Evolutionary conservation across 2,329 filamentous ascomycete species (phyloP).

Genomic region (Botrytis deweyae): DNA sequence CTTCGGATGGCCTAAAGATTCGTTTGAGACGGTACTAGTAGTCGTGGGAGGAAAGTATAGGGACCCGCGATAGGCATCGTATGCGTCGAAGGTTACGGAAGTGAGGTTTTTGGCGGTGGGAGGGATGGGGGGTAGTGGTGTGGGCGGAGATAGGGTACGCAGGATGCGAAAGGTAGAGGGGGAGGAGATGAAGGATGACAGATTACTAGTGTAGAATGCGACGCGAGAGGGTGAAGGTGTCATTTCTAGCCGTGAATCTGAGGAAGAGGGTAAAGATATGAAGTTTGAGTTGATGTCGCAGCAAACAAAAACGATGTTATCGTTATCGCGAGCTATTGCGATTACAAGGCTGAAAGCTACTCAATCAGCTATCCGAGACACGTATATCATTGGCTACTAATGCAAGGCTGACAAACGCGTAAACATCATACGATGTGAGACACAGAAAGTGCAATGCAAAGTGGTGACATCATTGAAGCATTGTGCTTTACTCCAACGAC

Average conservation of each 20-base stretch:
- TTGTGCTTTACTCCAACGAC: not conserved
- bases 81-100: not conserved
- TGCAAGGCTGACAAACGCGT: conserved; percentile 4
- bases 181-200: conserved; percentile 35
- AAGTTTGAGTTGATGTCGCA: not conserved
- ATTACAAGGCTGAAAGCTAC: not conserved
- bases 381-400: not conserved
- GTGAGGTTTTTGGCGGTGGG: conserved; percentile 38
- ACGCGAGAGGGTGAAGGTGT: not conserved
- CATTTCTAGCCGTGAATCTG: not conserved
- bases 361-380: not conserved
- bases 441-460: conserved; percentile 4
- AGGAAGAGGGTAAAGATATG: not conserved
- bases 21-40: not conserved
- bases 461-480: conserved; percentile 26
- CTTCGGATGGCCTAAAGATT: not conserved
- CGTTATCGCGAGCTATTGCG: not conserved
- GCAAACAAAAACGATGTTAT: not conserved
- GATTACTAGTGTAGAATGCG: conserved; percentile 27
- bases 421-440: not conserved
- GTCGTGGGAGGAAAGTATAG: not conserved
- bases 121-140: conserved; percentile 41
- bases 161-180: conserved; percentile 34
- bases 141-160: conserved; percentile 25
- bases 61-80: not conserved